phyloP scores from a whole-genome alignment of 2,329 filamentous ascomycete species.

The Alternaria burnsii region DNA sequence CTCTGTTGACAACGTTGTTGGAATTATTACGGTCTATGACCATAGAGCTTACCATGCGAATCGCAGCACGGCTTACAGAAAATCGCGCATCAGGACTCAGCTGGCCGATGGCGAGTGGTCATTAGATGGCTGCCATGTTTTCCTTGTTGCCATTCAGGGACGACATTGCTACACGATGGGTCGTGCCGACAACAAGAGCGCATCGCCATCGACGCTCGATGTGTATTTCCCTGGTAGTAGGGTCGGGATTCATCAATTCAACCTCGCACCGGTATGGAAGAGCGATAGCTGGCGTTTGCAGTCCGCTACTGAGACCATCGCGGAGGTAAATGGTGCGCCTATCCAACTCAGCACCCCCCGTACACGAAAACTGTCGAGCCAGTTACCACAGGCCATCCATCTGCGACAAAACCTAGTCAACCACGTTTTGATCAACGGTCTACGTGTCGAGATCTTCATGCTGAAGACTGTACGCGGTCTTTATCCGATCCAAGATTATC shows the following conservation, averaged over 20 bases:
- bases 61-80: conserved; percentile 5
- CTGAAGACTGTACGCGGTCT: conserved; percentile 17
- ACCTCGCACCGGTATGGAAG: conserved; percentile 8
- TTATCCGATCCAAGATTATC: not conserved
- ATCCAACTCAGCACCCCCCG: conserved; percentile 13
- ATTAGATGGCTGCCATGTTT: conserved; percentile 18
- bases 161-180: conserved; percentile 20
- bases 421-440: conserved; percentile 3
- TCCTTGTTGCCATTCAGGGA: conserved; percentile 8
- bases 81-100: not conserved
- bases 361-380: conserved; percentile 3
- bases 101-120: not conserved
- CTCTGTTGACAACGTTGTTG: conserved; percentile 13
- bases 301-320: conserved; percentile 15
- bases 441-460: conserved; percentile 26
- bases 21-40: conserved; percentile 21
- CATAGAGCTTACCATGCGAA: conserved; percentile 15
- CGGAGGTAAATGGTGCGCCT: conserved; percentile 22
- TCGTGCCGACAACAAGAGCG: not conserved
- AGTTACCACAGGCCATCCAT: conserved; percentile 14
- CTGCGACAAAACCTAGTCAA: conserved; percentile 19
- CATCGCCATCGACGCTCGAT: conserved; percentile 7
- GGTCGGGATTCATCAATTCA: conserved; percentile 16
- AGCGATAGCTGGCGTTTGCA: conserved; percentile 21
- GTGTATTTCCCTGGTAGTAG: conserved; percentile 24